Conservation (phyloP, 192 early-diverging fungal species). For the Globomyces pollinis-pini region DNA sequence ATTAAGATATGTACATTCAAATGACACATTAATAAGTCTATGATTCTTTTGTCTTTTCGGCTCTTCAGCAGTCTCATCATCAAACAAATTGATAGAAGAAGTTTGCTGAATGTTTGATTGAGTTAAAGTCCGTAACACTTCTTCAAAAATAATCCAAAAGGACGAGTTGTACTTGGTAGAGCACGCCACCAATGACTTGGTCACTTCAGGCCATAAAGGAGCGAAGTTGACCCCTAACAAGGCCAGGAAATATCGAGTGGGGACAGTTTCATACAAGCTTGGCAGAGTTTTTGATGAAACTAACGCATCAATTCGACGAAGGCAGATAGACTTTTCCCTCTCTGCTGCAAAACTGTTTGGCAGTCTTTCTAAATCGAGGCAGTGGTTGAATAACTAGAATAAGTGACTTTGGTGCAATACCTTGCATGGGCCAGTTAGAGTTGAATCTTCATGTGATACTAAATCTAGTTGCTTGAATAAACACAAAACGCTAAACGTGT, state of each 20-base stretch:
- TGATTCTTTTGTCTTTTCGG: neutral
- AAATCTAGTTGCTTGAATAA: slow-evolving; percentile 55
- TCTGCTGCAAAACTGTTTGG: slow-evolving; percentile 51
- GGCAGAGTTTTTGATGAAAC: slow-evolving; percentile 56
- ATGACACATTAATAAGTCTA: too few species aligned
- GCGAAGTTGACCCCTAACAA: slow-evolving; percentile 75
- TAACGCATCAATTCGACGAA: slow-evolving; percentile 65
- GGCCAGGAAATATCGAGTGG: slow-evolving; percentile 59
- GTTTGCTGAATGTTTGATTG: neutral
- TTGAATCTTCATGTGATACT: slow-evolving; percentile 19
- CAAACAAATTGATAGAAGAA: neutral
- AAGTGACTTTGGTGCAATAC: neutral
- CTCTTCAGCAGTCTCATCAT: neutral
- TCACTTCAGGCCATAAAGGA: slow-evolving; percentile 74
- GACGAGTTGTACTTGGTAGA: slow-evolving; percentile 39
- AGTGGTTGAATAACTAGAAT: slow-evolving; percentile 10
- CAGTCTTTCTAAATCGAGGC: slow-evolving; percentile 51
- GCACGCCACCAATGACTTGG: slow-evolving; percentile 44
- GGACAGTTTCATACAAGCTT: slow-evolving; percentile 60
- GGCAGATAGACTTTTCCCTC: slow-evolving; percentile 72
- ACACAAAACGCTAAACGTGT: slow-evolving; percentile 62
- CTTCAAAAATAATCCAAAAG: slow-evolving; percentile 17
- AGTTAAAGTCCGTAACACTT: neutral
- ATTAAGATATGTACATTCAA: slow-evolving; percentile 5
- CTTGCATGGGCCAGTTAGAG: slow-evolving; percentile 10